Evolutionary conservation across 2,329 filamentous ascomycete species (phyloP).

Genomic region (Colletotrichum magnum): DNA sequence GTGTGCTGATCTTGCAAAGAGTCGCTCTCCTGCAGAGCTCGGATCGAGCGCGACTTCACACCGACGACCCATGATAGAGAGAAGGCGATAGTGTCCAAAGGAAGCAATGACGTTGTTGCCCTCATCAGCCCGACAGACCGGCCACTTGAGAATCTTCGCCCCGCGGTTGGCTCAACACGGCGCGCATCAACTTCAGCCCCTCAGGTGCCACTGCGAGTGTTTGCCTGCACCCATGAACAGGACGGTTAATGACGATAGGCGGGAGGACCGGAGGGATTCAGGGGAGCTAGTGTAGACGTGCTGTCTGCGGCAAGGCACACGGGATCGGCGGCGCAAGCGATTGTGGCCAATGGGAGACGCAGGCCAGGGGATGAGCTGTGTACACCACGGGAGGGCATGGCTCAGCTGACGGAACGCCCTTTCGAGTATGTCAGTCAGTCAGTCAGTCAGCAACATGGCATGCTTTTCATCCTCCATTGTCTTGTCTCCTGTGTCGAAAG

Average conservation of each 20-base stretch:
- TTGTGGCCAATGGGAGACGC: conserved; percentile 24
- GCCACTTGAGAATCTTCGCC: conserved; percentile 7
- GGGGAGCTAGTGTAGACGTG: conserved; percentile 15
- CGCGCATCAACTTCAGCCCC: conserved; percentile 10
- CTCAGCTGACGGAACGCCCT: conserved; percentile 33
- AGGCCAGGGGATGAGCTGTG: conserved; percentile 25
- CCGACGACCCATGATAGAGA: neutral
- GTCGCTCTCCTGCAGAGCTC: too few relatives aligned
- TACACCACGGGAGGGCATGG: conserved; percentile 10
- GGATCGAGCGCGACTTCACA: neutral
- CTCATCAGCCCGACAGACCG: neutral
- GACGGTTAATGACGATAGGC: conserved; percentile 32
- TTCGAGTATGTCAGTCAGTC: conserved; percentile 4
- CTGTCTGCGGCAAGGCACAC: conserved; percentile 2
- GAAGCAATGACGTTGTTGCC: conserved; percentile 22
- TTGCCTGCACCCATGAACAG: conserved; percentile 12
- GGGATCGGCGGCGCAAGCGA: conserved; percentile 30
- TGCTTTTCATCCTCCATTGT: neutral
- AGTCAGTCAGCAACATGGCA: neutral
- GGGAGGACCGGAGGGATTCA: conserved; percentile 22
- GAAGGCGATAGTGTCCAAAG: neutral
- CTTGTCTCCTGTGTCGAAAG: neutral
- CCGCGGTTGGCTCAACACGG: conserved; percentile 3
- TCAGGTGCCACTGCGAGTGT: conserved; percentile 22
- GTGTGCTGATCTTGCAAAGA: too few relatives aligned